A percentile compares a stretch with the other conserved stretches of the same genome.
phyloP scores from a whole-genome alignment of 768 basidiomycete genomes.

The Lentinula aciculospora region DNA sequence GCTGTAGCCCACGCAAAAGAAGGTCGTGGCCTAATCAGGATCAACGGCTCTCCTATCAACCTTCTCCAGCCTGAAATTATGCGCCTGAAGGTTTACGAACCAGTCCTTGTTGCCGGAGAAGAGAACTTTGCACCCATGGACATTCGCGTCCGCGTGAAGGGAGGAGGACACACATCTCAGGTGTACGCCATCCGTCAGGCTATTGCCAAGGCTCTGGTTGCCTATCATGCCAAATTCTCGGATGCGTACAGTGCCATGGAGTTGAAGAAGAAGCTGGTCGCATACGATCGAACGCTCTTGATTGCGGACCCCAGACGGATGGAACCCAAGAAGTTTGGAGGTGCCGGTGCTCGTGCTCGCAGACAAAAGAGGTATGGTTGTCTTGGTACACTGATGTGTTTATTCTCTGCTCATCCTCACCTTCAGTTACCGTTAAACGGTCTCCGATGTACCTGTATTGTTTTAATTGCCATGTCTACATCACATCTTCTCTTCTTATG shows the following conservation, averaged over 20 bases:
- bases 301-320: slow-evolving; percentile 95
- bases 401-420: slow-evolving; percentile 7
- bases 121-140: slow-evolving; percentile 85
- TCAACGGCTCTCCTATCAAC: slow-evolving; percentile 95
- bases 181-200: slow-evolving; percentile 99
- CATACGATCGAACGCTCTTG: slow-evolving; percentile 87
- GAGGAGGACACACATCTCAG: slow-evolving; percentile 99
- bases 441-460: slow-evolving; percentile 30
- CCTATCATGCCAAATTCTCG: slow-evolving; percentile 98
- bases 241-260: slow-evolving; percentile 97
- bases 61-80: slow-evolving; percentile 94
- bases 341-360: slow-evolving; percentile 95
- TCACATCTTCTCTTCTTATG: slow-evolving; percentile 1
- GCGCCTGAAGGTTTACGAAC: slow-evolving; percentile 97
- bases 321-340: slow-evolving; percentile 99
- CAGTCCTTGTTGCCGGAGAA: slow-evolving; percentile 89
- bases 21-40: slow-evolving; percentile 92
- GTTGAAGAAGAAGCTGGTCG: slow-evolving; percentile 95
- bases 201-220: slow-evolving; percentile 95
- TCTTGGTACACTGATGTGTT: not conserved
- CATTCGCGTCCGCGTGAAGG: slow-evolving; percentile 96
- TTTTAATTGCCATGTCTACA: slow-evolving; percentile 1
- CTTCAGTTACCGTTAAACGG: slow-evolving; percentile 76
- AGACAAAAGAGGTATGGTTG: slow-evolving; percentile 86
- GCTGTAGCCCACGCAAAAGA: slow-evolving; percentile 97